A percentile compares a stretch with the other conserved stretches of the same genome.
Conservation (phyloP, 2,329 filamentous ascomycete species). For the Hypoxylon sp. region DNA sequence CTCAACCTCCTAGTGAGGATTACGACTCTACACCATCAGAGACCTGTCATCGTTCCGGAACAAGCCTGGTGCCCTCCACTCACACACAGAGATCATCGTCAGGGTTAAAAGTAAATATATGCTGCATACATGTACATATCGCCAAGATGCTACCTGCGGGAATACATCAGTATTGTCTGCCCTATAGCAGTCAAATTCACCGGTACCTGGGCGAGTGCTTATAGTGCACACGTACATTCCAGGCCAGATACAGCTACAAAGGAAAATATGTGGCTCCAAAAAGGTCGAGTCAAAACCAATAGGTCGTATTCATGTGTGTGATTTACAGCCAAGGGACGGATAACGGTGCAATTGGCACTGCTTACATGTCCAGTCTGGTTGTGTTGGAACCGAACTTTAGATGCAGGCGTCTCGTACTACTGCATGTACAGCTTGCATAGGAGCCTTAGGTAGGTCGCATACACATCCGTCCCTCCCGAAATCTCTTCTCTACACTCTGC, state of each 20-base stretch:
- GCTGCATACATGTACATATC: slow-evolving; percentile 31
- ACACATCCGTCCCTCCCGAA: slow-evolving; percentile 43
- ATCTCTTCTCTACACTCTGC: slow-evolving; percentile 9
- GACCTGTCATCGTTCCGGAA: slow-evolving; percentile 39
- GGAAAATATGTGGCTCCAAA: not conserved
- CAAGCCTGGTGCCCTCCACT: slow-evolving; percentile 39
- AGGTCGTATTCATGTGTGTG: slow-evolving; percentile 37
- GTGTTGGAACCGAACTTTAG: slow-evolving; percentile 36
- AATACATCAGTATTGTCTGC: slow-evolving; percentile 16
- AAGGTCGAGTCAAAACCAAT: slow-evolving; percentile 14
- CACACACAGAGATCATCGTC: slow-evolving; percentile 42
- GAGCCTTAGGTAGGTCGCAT: slow-evolving; percentile 32
- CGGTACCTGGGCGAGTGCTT: slow-evolving; percentile 29
- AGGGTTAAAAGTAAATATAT: slow-evolving; percentile 29
- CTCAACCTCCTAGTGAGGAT: slow-evolving; percentile 31
- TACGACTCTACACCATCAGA: slow-evolving; percentile 41
- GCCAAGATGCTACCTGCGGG: slow-evolving; percentile 33
- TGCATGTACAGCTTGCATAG: slow-evolving; percentile 29
- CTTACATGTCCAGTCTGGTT: slow-evolving; percentile 24
- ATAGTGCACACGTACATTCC: not conserved
- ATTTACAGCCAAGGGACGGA: slow-evolving; percentile 20
- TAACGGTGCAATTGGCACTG: slow-evolving; percentile 18
- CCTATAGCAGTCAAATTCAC: slow-evolving; percentile 7
- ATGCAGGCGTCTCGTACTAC: slow-evolving; percentile 34
- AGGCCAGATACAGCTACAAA: not conserved